These are phyloP conservation scores for Corynascus novoguineensis DNA, from an alignment of 495 filamentous ascomycete species.

Conservation along the genomic window DNA sequence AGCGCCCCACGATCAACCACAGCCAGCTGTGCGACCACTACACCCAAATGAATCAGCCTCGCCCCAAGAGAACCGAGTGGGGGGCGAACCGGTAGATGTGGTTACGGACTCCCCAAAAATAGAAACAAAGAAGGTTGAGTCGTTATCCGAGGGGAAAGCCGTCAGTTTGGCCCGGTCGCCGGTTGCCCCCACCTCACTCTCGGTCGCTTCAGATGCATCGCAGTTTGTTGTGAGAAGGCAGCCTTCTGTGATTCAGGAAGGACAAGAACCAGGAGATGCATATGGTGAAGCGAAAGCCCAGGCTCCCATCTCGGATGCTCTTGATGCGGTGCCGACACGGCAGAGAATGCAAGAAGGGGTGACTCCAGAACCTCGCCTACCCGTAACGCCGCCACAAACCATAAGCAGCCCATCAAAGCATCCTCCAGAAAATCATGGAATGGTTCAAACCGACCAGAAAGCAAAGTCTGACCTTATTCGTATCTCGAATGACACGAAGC, in stretches of 20 bases:
- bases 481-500: constrained; percentile 1
- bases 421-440: not conserved
- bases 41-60: not conserved
- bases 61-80: not conserved
- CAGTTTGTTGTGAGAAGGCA: constrained; percentile 42
- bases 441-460: not conserved
- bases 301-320: constrained; percentile 17
- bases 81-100: constrained; percentile 15
- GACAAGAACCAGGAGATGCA: constrained; percentile 46
- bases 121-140: constrained; percentile 17
- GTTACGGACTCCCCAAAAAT: constrained; percentile 20
- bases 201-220: not conserved
- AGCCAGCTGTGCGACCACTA: not conserved
- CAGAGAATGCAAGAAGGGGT: constrained; percentile 20
- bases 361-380: not conserved
- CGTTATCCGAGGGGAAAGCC: constrained; percentile 4
- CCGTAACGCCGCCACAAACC: not conserved
- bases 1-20: constrained; percentile 7
- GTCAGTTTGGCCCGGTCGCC: not conserved
- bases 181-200: not conserved
- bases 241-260: constrained; percentile 59
- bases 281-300: constrained; percentile 14
- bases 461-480: not conserved
- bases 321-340: constrained; percentile 34
- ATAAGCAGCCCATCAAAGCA: not conserved